Conservation (phyloP, 768 basidiomycete species). For the Podaxis carcinomalis region DNA sequence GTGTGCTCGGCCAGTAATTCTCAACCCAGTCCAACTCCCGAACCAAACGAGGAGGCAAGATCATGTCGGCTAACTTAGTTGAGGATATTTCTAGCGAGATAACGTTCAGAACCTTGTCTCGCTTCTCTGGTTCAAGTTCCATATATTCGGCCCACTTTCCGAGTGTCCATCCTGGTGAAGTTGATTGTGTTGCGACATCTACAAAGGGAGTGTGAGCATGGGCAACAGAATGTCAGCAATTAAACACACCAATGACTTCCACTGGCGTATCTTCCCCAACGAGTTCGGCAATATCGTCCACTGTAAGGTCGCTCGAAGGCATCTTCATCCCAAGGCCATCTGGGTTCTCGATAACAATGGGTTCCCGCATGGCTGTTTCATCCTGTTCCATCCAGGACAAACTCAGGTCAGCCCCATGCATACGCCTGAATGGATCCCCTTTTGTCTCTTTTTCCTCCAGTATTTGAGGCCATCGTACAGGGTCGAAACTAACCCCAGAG, state of each 20-base stretch:
- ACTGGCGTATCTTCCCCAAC: constrained; percentile 77
- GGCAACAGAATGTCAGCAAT: not conserved
- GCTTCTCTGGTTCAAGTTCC: constrained; percentile 55
- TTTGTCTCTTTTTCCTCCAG: constrained; percentile 65
- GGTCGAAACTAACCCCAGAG: constrained; percentile 58
- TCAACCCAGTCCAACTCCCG: constrained; percentile 97
- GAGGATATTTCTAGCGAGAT: constrained; percentile 94
- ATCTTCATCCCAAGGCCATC: constrained; percentile 90
- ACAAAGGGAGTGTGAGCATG: not conserved
- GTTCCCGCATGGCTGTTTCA: constrained; percentile 72
- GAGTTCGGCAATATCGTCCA: constrained; percentile 74
- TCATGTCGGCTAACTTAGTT: constrained; percentile 70
- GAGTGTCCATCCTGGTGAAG: constrained; percentile 83
- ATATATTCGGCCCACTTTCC: constrained; percentile 90
- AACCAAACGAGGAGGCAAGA: constrained; percentile 80
- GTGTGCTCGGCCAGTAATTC: constrained; percentile 84
- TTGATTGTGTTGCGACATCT: constrained; percentile 90
- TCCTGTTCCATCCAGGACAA: constrained; percentile 74
- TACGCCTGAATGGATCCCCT: constrained; percentile 58
- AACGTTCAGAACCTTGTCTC: constrained; percentile 91
- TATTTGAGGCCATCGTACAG: constrained; percentile 63
- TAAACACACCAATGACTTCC: constrained; percentile 81
- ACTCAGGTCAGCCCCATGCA: constrained; percentile 64
- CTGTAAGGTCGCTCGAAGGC: constrained; percentile 67
- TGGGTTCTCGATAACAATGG: constrained; percentile 72